These are phyloP conservation scores for Neurospora sp. DNA, from an alignment of 2,329 filamentous ascomycete genomes.

Conservation along the genomic window DNA sequence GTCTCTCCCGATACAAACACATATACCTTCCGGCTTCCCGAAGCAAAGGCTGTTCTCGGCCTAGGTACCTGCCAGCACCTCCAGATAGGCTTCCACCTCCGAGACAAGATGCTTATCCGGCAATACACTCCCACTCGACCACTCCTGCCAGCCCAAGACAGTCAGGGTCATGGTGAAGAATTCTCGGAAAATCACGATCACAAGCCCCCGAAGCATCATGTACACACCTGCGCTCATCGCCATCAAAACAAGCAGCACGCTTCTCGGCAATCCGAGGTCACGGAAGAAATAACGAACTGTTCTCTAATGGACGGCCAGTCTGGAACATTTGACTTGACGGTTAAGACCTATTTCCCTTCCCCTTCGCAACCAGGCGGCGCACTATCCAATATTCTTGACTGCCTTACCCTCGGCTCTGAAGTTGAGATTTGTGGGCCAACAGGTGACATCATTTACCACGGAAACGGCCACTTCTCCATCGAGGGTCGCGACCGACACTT, in stretches of 20 bases:
- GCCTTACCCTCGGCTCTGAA: slow-evolving; percentile 35
- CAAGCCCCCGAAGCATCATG: background rate
- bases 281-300: slow-evolving; percentile 6
- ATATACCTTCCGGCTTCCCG: slow-evolving; percentile 37
- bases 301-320: slow-evolving; percentile 21
- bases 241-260: background rate
- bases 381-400: slow-evolving; percentile 42
- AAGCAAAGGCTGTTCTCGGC: slow-evolving; percentile 30
- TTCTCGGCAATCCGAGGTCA: background rate
- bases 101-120: slow-evolving; percentile 39
- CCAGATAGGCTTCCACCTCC: slow-evolving; percentile 41
- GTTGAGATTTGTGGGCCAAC: slow-evolving; percentile 42
- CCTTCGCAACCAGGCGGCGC: slow-evolving; percentile 27
- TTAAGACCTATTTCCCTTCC: slow-evolving; percentile 42
- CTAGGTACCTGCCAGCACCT: slow-evolving; percentile 43
- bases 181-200: background rate
- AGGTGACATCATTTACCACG: slow-evolving; percentile 39
- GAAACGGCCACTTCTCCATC: slow-evolving; percentile 35
- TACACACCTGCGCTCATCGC: background rate
- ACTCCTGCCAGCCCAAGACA: slow-evolving; percentile 20
- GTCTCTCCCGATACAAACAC: slow-evolving; percentile 33
- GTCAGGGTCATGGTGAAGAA: background rate
- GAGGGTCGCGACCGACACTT: slow-evolving; percentile 31
- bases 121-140: slow-evolving; percentile 41
- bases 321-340: slow-evolving; percentile 36